These are phyloP conservation scores for Yamadazyma sp. DNA, from an alignment of 1,139 yeast species.

Conservation along the genomic window DNA sequence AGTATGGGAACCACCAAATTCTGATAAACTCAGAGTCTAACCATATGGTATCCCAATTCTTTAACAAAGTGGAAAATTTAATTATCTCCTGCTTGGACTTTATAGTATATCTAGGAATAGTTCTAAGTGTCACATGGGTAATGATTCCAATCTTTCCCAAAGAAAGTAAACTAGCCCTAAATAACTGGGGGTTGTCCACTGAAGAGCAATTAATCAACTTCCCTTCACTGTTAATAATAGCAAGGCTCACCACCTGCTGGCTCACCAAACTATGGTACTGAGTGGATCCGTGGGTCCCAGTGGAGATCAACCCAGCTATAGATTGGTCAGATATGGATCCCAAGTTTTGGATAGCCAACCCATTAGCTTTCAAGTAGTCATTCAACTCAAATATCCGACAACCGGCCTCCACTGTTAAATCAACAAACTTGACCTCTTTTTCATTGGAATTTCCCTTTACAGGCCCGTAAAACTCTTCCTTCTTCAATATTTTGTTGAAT, in stretches of 20 bases:
- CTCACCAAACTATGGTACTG: constrained; percentile 89
- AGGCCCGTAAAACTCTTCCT: constrained; percentile 41
- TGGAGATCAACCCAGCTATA: constrained; percentile 88
- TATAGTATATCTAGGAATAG: constrained; percentile 81
- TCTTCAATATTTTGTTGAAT: constrained; percentile 53
- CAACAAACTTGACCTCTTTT: constrained; percentile 67
- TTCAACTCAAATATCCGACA: constrained; percentile 78
- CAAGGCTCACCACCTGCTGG: constrained; percentile 79
- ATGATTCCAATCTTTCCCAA: constrained; percentile 92
- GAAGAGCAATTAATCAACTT: constrained; percentile 71
- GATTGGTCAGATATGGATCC: constrained; percentile 96
- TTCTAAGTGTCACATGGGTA: constrained; percentile 81
- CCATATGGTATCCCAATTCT: constrained; percentile 76
- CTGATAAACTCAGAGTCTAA: constrained; percentile 87
- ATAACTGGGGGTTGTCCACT: constrained; percentile 62
- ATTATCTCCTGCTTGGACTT: constrained; percentile 82
- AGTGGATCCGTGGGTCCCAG: constrained; percentile 96
- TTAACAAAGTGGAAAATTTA: constrained; percentile 67
- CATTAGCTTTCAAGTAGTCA: constrained; percentile 57
- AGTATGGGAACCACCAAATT: constrained; percentile 97
- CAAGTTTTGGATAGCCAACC: constrained; percentile 82
- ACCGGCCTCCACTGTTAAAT: constrained; percentile 92
- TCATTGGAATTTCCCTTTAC: constrained; percentile 25
- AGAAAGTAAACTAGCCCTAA: constrained; percentile 82
- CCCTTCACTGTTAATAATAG: constrained; percentile 73